phyloP scores from a whole-genome alignment of 306 rosid species.

The Cicer bijugum region DNA sequence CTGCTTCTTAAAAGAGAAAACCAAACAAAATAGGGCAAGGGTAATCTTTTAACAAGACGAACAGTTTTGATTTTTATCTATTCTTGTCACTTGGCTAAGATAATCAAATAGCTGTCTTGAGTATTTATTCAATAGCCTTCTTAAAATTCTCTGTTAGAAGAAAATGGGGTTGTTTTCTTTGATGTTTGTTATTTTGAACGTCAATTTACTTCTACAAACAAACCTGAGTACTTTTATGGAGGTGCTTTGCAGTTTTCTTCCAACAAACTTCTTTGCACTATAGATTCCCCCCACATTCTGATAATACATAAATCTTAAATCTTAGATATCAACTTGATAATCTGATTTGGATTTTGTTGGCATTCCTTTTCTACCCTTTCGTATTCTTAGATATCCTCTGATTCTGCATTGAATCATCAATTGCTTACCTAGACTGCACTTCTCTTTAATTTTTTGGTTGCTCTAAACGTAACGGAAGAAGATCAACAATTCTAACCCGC shows the following conservation, averaged over 20 bases:
- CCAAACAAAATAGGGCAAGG: slow-evolving; percentile 6
- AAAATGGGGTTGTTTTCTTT: slow-evolving; percentile 19
- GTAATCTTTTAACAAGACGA: slow-evolving; percentile 2
- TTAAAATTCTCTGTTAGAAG: slow-evolving; percentile 18
- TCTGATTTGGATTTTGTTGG: slow-evolving; percentile 13
- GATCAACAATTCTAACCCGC: slow-evolving; percentile 16
- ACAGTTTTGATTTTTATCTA: slow-evolving; percentile 2
- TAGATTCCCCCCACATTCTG: slow-evolving; percentile 15
- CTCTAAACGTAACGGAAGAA: background rate
- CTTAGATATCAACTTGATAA: slow-evolving; percentile 24
- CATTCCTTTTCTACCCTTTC: slow-evolving; percentile 18
- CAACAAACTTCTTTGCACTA: background rate
- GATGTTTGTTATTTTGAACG: slow-evolving; percentile 27
- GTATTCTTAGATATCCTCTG: slow-evolving; percentile 14
- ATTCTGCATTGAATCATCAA: slow-evolving; percentile 9
- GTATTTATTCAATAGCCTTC: slow-evolving; percentile 13
- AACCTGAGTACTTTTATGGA: too few relatives aligned
- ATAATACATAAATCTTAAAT: slow-evolving; percentile 11
- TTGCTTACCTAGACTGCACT: background rate
- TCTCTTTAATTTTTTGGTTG: background rate
- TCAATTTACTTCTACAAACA: background rate
- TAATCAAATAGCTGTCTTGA: slow-evolving; percentile 34
- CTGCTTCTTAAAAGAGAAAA: slow-evolving; percentile 26
- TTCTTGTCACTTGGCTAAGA: slow-evolving; percentile 2
- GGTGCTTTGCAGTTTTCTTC: background rate